Base-by-base conservation (phyloP, 371 early-diverging fungal genomes). In the Mucor indicus region DNA sequence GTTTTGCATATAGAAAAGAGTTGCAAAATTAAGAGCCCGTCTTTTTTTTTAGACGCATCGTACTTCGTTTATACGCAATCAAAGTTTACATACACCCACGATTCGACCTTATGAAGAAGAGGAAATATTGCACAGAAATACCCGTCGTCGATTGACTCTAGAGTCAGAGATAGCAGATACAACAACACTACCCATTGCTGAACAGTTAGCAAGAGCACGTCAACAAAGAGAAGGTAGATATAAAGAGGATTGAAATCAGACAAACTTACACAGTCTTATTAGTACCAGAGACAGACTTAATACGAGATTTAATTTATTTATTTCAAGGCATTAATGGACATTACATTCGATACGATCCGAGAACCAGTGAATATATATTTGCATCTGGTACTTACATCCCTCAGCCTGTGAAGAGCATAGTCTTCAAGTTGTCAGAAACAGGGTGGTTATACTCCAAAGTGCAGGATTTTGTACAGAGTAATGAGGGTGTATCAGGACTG, bases 301-400 rank as follows among this genome's bases (percentile, higher is more conserved):
- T 98, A 30, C 80, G 87, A 2, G 98, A 98, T 45, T 62, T 95
- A 41, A 76, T 98, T 6, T 98, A 80, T 61, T 77, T 95, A 12
- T 86, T 95, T 62, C 98, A 96, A 62, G 98, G 94, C 2, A 89
- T 98, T 38, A 90, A 96, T 69, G 98, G 98, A 29, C 79, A 78
- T 44, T 86, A 82, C 53, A 77, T 96, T 21, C 79, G 77, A 49
- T 92, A 77, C 50, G 81, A 87, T 46, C 50, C 58, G 11, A 62
- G 72, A 4, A 43, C 52, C 2, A 62, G 92, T 8, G 75, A 79
- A 39, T 56, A 69, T 12, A 72, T 68, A 30, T 79, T 82, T 46
- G 39, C 70, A 49, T 47, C 51, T 17, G 53, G 46, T 29, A 38
- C 55, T 13, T 48, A 57, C 5, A 58, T 91, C 13, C 67, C 85